These are phyloP conservation scores for Styphnolobium japonicum DNA, from an alignment of 306 rosid genomes.

Conservation along the genomic window DNA sequence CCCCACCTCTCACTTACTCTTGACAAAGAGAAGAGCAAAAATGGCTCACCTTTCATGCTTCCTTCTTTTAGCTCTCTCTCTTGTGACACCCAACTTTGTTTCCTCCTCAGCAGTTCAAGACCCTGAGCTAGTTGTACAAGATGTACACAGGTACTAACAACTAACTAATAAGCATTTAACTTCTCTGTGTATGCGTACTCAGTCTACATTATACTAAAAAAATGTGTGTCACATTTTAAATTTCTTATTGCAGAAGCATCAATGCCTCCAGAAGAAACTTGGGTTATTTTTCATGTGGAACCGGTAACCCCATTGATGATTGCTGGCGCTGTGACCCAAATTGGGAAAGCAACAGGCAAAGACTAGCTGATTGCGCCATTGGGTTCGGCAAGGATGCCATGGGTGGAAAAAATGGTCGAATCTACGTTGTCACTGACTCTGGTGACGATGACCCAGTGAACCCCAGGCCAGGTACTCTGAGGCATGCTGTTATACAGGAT, in stretches of 20 bases:
- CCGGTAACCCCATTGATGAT: constrained; percentile 71
- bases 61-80: constrained; percentile 18
- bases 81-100: constrained; percentile 5
- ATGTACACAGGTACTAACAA: constrained; percentile 49
- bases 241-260: constrained; percentile 40
- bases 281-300: constrained; percentile 51
- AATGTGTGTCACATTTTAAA: not conserved
- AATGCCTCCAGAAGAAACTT: constrained; percentile 61
- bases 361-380: constrained; percentile 59
- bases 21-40: not conserved
- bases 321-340: constrained; percentile 72
- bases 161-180: not conserved
- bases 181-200: too few species aligned
- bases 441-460: constrained; percentile 49
- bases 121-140: constrained; percentile 46
- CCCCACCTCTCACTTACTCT: not conserved
- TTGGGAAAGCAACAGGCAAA: constrained; percentile 55
- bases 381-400: constrained; percentile 64
- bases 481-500: constrained; percentile 62
- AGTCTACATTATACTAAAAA: not conserved
- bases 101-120: constrained; percentile 41
- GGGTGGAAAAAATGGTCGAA: constrained; percentile 53
- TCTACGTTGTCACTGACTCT: constrained; percentile 50
- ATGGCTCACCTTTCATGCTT: constrained; percentile 34
- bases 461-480: constrained; percentile 57